Evolutionary conservation across 73 alveolate genomes (phyloP), one percentile per base, ranked within the genome.

Genomic region (Paramecium pentaurelia): DNA sequence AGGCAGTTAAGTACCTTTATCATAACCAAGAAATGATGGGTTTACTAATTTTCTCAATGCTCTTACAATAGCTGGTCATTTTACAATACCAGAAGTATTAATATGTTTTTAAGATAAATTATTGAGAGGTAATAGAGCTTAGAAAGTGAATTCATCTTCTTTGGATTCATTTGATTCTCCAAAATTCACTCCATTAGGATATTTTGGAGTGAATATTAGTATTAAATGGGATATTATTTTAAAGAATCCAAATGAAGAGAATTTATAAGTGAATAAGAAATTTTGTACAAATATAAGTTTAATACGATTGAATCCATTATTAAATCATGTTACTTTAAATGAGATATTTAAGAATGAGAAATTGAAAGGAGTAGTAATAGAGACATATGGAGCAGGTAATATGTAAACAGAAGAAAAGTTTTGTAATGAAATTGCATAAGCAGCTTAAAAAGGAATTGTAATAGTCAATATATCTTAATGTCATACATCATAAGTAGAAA

Each of bases 361-460:
- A 47, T 60, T 93, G 36, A 92, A 45, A 71, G 98, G 96, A 22
- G 93, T 95, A 8, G 96, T 96, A 4, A 92, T 96, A n/a, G 92
- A 95, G 49, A 92, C 97, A 1, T 97, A 97, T 73, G 99, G 99
- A 34, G 95, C 97, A 94, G 99, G 99, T 1, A 97, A 97, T 86
- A 93, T 97, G 47, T 98, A 98, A 8, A 58, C 93, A 22, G 93
- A 91, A 27, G 89, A 93, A 14, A 45, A 44, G 51, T 97, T 92
- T 59, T 71, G 95, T 38, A 30, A 93, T 32, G 92, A 96, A 20
- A 90, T 94, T 7, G 71, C 90, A 25, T 86, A 88, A 12, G 97
- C 98, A 8, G 60, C 85, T 3, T 92, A 80, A 25, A 92, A 93
- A 86, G 96, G 98, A 36, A 93, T 93, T 58, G 92, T 95, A 4